A percentile compares a stretch with the other conserved stretches of the same genome.
Evolutionary conservation across 2,329 filamentous ascomycete species (phyloP).

Genomic region (Fusarium equiseti): DNA sequence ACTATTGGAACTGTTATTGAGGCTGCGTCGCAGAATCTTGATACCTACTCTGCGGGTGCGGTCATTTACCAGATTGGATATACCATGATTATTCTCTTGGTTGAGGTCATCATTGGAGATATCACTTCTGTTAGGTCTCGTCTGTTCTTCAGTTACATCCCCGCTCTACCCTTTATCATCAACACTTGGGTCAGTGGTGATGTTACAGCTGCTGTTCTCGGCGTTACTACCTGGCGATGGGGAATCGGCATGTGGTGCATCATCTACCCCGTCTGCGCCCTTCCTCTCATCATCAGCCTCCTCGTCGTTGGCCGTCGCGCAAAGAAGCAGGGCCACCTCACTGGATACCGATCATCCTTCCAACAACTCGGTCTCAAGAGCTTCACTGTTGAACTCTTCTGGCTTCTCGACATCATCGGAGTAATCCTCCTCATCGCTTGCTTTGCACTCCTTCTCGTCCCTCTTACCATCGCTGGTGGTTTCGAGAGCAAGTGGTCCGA

Average conservation of each 20-base stretch:
- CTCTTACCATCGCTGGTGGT: constrained; percentile 61
- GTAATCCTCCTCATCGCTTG: constrained; percentile 61
- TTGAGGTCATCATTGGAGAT: constrained; percentile 74
- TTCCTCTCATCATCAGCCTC: constrained; percentile 68
- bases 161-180: constrained; percentile 69
- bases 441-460: constrained; percentile 60
- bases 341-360: constrained; percentile 52
- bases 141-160: constrained; percentile 74
- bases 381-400: constrained; percentile 58
- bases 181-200: constrained; percentile 75
- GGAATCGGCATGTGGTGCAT: constrained; percentile 74
- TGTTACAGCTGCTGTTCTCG: constrained; percentile 63
- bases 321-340: constrained; percentile 62
- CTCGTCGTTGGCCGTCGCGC: constrained; percentile 64
- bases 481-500: constrained; percentile 54
- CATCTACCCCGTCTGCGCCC: constrained; percentile 69
- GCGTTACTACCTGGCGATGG: constrained; percentile 68
- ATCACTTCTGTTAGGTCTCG: constrained; percentile 72
- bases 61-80: constrained; percentile 74
- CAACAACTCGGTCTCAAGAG: constrained; percentile 49
- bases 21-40: constrained; percentile 60
- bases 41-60: constrained; percentile 67
- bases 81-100: constrained; percentile 69
- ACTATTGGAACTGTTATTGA: constrained; percentile 69
- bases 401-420: constrained; percentile 60